phyloP scores from a whole-genome alignment of 306 rosid species.

The Neltuma alba region DNA sequence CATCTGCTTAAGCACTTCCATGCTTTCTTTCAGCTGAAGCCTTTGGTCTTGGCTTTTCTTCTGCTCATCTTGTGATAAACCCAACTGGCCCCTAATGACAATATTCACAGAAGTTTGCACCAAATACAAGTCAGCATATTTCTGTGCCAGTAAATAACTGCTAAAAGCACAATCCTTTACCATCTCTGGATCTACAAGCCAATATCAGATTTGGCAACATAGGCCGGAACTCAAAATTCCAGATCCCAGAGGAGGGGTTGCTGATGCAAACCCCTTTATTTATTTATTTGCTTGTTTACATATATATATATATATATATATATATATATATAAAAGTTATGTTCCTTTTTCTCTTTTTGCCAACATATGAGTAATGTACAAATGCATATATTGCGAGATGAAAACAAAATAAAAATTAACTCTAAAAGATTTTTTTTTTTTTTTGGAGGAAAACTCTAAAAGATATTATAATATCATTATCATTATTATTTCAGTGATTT shows the following conservation, averaged over 20 bases:
- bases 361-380: too few species aligned
- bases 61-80: constrained; percentile 81
- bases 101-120: constrained; percentile 18
- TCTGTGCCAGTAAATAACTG: background rate
- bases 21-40: constrained; percentile 48
- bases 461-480: too few species aligned
- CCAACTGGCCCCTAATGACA: constrained; percentile 91
- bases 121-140: constrained; percentile 14
- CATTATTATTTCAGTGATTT: too few species aligned
- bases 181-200: constrained; percentile 2
- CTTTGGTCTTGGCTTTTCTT: constrained; percentile 59
- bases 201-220: constrained; percentile 11
- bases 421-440: too few species aligned
- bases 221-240: background rate
- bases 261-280: too few species aligned
- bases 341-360: too few species aligned
- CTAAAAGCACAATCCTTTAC: background rate
- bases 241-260: background rate
- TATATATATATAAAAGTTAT: too few species aligned
- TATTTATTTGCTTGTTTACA: too few species aligned
- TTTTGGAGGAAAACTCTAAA: too few species aligned
- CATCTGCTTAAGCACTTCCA: constrained; percentile 34
- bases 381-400: too few species aligned
- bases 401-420: too few species aligned
- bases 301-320: too few species aligned